Evolutionary conservation across 2,329 filamentous ascomycete species (phyloP).

Genomic region (Fusarium robinianum): DNA sequence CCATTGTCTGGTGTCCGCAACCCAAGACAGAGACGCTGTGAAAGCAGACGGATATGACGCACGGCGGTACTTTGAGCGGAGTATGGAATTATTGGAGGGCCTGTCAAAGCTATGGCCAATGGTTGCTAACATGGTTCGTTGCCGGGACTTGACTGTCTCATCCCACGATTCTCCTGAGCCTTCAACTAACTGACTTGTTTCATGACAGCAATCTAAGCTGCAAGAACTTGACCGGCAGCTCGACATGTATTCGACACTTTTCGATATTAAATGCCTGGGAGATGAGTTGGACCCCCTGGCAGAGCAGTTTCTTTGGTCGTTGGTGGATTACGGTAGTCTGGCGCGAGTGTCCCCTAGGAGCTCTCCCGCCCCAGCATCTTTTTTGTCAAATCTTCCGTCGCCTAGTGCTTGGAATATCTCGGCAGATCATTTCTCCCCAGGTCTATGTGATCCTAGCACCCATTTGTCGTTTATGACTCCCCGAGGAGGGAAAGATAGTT

Average conservation of each 20-base stretch:
- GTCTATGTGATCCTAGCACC: not conserved
- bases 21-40: too few relatives aligned
- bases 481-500: too few relatives aligned
- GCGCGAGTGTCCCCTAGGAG: constrained; percentile 8
- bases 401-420: constrained; percentile 9
- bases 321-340: constrained; percentile 17
- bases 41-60: too few relatives aligned
- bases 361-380: not conserved
- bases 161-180: too few relatives aligned
- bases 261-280: constrained; percentile 8
- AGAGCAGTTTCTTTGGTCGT: constrained; percentile 16
- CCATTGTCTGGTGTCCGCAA: too few relatives aligned
- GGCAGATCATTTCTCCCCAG: constrained; percentile 1
- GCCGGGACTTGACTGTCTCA: too few relatives aligned
- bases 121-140: constrained; percentile 13
- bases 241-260: constrained; percentile 1
- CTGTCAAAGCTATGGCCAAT: constrained; percentile 16
- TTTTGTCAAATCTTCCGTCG: constrained; percentile 11
- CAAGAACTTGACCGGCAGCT: constrained; percentile 1
- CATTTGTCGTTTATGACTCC: not conserved
- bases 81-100: constrained; percentile 1
- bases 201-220: constrained; percentile 3
- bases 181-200: not conserved
- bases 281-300: constrained; percentile 7
- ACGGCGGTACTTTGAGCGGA: constrained; percentile 9